Base-by-base conservation (phyloP, 345 rosid species). In the Linum lewisii region DNA sequence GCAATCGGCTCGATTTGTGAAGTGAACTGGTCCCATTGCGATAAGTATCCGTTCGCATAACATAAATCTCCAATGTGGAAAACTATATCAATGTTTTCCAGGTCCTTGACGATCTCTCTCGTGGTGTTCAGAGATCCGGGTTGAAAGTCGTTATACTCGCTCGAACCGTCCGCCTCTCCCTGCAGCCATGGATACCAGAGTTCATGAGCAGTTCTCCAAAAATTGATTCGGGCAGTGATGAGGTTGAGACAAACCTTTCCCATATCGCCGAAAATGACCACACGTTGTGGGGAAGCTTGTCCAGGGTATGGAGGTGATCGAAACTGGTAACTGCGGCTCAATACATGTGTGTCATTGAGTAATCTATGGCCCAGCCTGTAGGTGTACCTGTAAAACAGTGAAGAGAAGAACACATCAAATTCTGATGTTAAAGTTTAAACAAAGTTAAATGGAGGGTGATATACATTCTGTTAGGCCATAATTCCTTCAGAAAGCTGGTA, bases 1-100 rank as follows among this genome's bases (percentile, higher is more conserved):
- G 91, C 81, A 21, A 87, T 75, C 18, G 90, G 88, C 76, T 84
- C 84, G 14, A 87, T 82, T 72, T 87, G 91, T 34, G 95, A 79
- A 18, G 95, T 87, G 78, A 87, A 87, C 64, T 87, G 95, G 67
- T 87, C 95, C 95, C 95, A 87, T 69, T 87, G 86, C 1, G 95
- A 84, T 63, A 87, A 21, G 66, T 87, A 87, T 20, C 95, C 95
- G 63, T 87, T 87, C 13, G 95, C 50, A 70, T 87, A 87, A 3
- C 79, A 53, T 51, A 87, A 45, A 53, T 87, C 95, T 62, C 95
- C 95, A 24, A 84, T 84, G 72, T 82, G 95, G 70, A 84, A 82
- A 59, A 87, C 84, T 65, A 84, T 78, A 75, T 87, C 85, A 50
- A 79, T 67, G 74, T 87, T 60, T 60, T 59, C 63, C 64, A 82